Evolutionary conservation across 495 filamentous ascomycete species (phyloP).

Genomic region (Parachaetomium inaequale): DNA sequence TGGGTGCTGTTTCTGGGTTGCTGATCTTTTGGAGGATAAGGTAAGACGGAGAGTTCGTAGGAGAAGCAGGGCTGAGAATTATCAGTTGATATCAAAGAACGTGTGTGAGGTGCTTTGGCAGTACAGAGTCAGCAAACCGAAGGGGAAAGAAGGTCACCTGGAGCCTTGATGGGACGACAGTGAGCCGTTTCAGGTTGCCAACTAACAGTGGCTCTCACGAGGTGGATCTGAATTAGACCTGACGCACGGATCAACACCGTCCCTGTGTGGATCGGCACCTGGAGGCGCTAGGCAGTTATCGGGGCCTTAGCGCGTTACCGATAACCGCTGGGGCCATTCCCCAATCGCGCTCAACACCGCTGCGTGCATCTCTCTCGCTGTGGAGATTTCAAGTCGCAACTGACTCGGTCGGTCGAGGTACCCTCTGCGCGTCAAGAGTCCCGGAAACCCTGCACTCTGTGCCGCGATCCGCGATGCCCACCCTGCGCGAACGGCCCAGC

Average conservation of each 20-base stretch:
- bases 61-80: not conserved
- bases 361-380: conserved; percentile 14
- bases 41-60: not conserved
- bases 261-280: not conserved
- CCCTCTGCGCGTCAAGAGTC: conserved; percentile 17
- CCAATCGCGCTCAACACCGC: conserved; percentile 10
- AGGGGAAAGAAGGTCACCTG: not conserved
- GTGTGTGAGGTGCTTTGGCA: not conserved
- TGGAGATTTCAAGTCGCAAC: conserved; percentile 21
- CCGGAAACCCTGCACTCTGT: conserved; percentile 23
- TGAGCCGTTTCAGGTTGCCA: not conserved
- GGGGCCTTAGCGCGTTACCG: conserved; percentile 11
- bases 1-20: not conserved
- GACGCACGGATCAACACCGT: conserved; percentile 10
- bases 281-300: conserved; percentile 10
- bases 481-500: conserved; percentile 35
- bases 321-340: not conserved
- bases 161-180: not conserved
- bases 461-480: conserved; percentile 34
- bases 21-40: not conserved
- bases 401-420: conserved; percentile 29
- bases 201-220: not conserved
- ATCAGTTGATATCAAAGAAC: not conserved
- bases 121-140: not conserved
- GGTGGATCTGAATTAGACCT: not conserved